Conservation (phyloP, 495 filamentous ascomycete genomes). For the Halenospora varia region DNA sequence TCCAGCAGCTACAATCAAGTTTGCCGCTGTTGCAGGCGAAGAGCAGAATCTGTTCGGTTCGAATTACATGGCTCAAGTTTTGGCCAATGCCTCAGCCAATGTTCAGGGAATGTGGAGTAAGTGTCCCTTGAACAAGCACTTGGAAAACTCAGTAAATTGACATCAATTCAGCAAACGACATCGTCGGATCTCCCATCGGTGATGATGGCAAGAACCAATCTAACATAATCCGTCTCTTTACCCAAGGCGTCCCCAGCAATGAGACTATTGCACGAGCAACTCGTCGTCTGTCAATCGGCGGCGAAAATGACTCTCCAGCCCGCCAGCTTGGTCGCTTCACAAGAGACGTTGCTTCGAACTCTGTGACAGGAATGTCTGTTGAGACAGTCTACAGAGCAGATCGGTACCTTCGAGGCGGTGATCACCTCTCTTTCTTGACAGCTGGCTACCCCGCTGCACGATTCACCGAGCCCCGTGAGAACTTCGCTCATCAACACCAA, state of each 20-base stretch:
- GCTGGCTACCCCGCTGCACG: constrained; percentile 45
- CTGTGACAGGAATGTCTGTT: constrained; percentile 37
- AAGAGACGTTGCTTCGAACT: constrained; percentile 46
- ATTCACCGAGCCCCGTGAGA: constrained; percentile 50
- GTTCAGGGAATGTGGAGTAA: constrained; percentile 50
- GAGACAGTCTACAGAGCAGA: constrained; percentile 47
- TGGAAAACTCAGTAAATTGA: not conserved
- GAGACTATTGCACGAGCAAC: constrained; percentile 30
- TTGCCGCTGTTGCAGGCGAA: constrained; percentile 49
- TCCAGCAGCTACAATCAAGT: constrained; percentile 46
- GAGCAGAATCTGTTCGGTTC: constrained; percentile 49
- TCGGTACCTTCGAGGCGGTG: constrained; percentile 48
- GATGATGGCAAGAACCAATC: constrained; percentile 36
- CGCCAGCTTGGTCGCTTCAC: constrained; percentile 49
- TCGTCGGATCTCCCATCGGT: constrained; percentile 27
- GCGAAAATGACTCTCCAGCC: constrained; percentile 50
- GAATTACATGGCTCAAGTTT: constrained; percentile 40
- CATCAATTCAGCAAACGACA: constrained; percentile 3
- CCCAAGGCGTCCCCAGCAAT: constrained; percentile 32
- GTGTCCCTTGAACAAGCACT: not conserved
- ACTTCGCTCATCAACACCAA: constrained; percentile 53
- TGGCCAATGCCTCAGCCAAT: constrained; percentile 38
- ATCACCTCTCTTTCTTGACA: constrained; percentile 47
- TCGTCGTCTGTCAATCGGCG: constrained; percentile 38
- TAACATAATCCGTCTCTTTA: constrained; percentile 46